These are phyloP conservation scores for Glaciozyma antarctica DNA, from an alignment of 768 basidiomycete genomes.

Conservation along the genomic window DNA sequence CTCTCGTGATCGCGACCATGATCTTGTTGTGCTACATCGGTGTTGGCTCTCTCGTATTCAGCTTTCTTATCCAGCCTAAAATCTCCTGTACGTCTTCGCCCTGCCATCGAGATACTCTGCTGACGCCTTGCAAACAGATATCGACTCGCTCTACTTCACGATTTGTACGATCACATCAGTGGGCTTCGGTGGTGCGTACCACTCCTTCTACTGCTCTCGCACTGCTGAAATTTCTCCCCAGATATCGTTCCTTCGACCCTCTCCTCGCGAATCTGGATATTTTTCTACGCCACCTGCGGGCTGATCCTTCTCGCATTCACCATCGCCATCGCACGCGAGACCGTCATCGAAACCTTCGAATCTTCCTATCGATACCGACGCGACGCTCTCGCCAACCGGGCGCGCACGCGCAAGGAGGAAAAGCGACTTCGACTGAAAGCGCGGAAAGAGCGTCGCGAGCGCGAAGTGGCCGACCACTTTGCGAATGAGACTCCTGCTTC, in stretches of 20 bases:
- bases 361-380: constrained; percentile 44
- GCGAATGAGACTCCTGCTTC: constrained; percentile 1
- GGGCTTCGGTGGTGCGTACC: constrained; percentile 24
- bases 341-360: constrained; percentile 52
- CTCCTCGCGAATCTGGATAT: background rate
- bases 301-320: constrained; percentile 30
- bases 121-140: background rate
- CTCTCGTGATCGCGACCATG: constrained; percentile 67
- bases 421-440: constrained; percentile 7
- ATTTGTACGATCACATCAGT: constrained; percentile 37
- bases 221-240: background rate
- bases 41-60: constrained; percentile 56
- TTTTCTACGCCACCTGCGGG: constrained; percentile 31
- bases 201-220: background rate
- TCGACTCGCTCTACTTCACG: constrained; percentile 41
- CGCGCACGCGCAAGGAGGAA: constrained; percentile 18
- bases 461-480: background rate
- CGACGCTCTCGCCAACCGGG: constrained; percentile 35
- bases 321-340: constrained; percentile 18
- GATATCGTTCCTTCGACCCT: background rate
- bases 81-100: background rate
- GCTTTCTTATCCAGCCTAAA: constrained; percentile 39
- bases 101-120: background rate
- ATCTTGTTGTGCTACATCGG: constrained; percentile 63
- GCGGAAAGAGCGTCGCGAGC: background rate